Percentiles rank a stretch among this genome's conserved stretches.
Evolutionary conservation across 805 yeast species (phyloP).

Genomic region (Lipomyces sp.): DNA sequence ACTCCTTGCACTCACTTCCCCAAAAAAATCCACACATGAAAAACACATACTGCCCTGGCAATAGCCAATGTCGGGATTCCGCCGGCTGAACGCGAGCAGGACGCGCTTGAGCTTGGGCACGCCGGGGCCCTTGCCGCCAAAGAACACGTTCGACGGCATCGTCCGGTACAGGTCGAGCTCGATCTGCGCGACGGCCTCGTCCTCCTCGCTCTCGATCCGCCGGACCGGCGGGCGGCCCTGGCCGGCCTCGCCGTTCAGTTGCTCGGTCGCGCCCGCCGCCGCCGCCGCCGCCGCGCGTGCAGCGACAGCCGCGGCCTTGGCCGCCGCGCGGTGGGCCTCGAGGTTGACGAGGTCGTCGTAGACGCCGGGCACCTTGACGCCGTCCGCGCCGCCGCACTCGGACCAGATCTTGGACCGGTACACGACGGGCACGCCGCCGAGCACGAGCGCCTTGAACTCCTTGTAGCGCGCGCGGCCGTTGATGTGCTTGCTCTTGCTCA

Average conservation of each 20-base stretch:
- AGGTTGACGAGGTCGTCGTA: slow-evolving; percentile 38
- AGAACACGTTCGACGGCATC: slow-evolving; percentile 52
- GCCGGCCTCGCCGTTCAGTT: slow-evolving; percentile 1
- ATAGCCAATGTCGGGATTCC: slow-evolving; percentile 51
- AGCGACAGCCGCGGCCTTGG: neutral
- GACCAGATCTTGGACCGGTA: slow-evolving; percentile 51
- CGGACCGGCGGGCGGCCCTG: too few species aligned
- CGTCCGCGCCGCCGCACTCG: slow-evolving; percentile 52
- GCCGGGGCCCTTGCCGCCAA: slow-evolving; percentile 56
- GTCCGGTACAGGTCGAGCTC: slow-evolving; percentile 55
- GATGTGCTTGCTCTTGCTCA: slow-evolving; percentile 31
- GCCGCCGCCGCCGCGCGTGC: neutral
- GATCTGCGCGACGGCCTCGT: slow-evolving; percentile 48
- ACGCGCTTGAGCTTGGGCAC: slow-evolving; percentile 47
- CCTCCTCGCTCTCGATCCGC: slow-evolving; percentile 26
- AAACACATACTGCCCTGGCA: slow-evolving; percentile 47
- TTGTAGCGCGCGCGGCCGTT: slow-evolving; percentile 30
- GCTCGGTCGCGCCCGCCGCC: neutral
- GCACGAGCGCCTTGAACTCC: slow-evolving; percentile 41
- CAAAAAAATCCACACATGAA: neutral
- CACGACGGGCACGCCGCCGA: slow-evolving; percentile 49
- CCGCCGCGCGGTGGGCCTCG: slow-evolving; percentile 23
- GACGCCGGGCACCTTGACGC: slow-evolving; percentile 47
- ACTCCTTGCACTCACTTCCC: neutral
- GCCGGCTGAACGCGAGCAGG: slow-evolving; percentile 49